A percentile compares a stretch with the other conserved stretches of the same genome.
phyloP scores from a whole-genome alignment of 164 flowering plant species.

The Paratinospora sagittata region DNA sequence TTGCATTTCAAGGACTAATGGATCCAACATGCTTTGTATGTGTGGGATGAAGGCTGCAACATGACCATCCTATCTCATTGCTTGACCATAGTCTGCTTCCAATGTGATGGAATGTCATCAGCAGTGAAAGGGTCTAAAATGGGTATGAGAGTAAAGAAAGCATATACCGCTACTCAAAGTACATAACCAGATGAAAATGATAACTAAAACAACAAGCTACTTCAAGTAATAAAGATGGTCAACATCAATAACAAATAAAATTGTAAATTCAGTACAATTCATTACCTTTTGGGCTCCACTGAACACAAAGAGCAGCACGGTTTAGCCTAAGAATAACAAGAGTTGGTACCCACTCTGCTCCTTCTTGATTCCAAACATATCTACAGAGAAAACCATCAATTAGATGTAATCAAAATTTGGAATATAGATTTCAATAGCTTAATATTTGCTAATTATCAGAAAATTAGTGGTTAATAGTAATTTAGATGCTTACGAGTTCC shows the following conservation, averaged over 20 bases:
- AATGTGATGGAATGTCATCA: too few relatives aligned
- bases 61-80: too few relatives aligned
- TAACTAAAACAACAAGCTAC: too few relatives aligned
- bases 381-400: slow-evolving; percentile 29
- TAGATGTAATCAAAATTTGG: neutral
- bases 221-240: neutral
- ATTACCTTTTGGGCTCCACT: slow-evolving; percentile 97
- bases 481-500: slow-evolving; percentile 78
- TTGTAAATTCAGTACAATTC: neutral
- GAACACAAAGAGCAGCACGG: slow-evolving; percentile 96
- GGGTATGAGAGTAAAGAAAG: too few relatives aligned
- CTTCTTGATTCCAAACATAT: slow-evolving; percentile 93
- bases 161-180: too few relatives aligned
- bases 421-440: neutral
- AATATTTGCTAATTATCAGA: neutral
- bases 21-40: too few relatives aligned
- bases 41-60: too few relatives aligned
- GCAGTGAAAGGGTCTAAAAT: too few relatives aligned
- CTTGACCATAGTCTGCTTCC: too few relatives aligned
- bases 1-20: too few relatives aligned
- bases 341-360: slow-evolving; percentile 90
- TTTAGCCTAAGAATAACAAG: slow-evolving; percentile 93
- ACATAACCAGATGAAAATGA: neutral
- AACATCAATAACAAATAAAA: neutral
- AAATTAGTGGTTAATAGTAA: neutral